Conservation (phyloP, 345 rosid species). For the Physaria fendleri region DNA sequence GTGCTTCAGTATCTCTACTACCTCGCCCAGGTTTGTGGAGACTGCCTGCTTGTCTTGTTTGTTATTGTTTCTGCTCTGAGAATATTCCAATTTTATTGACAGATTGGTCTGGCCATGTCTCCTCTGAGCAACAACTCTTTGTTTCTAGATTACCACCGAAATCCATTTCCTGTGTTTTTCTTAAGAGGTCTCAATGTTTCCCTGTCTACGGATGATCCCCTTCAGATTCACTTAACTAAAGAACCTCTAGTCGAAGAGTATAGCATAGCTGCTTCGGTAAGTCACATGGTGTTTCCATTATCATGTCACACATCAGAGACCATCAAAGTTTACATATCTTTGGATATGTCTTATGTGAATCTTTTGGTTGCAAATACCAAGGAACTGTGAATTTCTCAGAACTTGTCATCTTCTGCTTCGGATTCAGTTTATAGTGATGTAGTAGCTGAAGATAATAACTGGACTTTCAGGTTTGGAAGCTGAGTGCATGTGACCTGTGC, state of each 20-base stretch:
- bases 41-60: not conserved
- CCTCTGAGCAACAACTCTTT: conserved; percentile 98
- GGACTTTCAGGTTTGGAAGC: conserved; percentile 76
- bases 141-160: conserved; percentile 92
- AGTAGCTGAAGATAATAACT: not conserved
- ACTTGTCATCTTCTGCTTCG: not conserved
- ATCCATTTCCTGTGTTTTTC: conserved; percentile 90
- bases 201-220: conserved; percentile 96
- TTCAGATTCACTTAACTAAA: conserved; percentile 94
- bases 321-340: not conserved
- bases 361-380: not conserved
- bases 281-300: conserved; percentile 22
- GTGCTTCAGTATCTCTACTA: conserved; percentile 98
- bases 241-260: conserved; percentile 97
- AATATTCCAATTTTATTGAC: conserved; percentile 24
- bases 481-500: conserved; percentile 93
- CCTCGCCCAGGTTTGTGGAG: conserved; percentile 69
- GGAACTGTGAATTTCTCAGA: not conserved
- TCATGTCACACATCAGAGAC: not conserved
- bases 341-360: not conserved
- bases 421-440: not conserved
- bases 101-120: conserved; percentile 99
- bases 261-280: conserved; percentile 98
- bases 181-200: conserved; percentile 94
- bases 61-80: not conserved